Evolutionary conservation across 129 eudicot species (phyloP), one percentile per base, ranked within the genome.

Genomic region (Flaveria robusta): DNA sequence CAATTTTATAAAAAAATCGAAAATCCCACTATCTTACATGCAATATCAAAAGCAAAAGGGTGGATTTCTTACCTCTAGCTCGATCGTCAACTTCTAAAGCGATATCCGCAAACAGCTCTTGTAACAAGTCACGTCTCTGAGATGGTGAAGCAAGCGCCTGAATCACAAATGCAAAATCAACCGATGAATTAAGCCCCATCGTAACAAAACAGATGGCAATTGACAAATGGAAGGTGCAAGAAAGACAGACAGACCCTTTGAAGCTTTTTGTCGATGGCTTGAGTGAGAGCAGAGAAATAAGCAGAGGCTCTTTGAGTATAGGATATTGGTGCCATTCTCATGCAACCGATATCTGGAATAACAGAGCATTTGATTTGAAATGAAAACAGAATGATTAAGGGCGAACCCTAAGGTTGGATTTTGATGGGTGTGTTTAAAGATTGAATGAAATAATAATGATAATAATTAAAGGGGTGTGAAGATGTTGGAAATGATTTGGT

Each of bases 81-180:
- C 98, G 92, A 81, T 88, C 96, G 77, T 93, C 98, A 39, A 93
- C 97, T 70, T 93, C 90, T 71, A 93, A 76, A 65, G 98, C 98
- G 29, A 88, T 64, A 34, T 93, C 97, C 4, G 96, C 91, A 54
- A 93, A 93, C 19, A 93, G 82, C 76, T 88, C 86, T 75, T 93
- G 97, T 83, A 90, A 69, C 76, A 90, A 78, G 45, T 90, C 88
- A 3, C 89, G 95, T 81, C 96, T 84, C 79, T 86, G 98, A 23
- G 92, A 63, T 43, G 93, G 89, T 15, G 92, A 88, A 59, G 82
- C 96, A 72, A 90, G 65, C 29, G 97, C 98, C 98, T 93, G 82
- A 20, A 59, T 1, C 19, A 72, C 24, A 52, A 52, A 34, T 34
- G 39, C 39, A 34, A 34, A 34, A 34, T 34, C 39, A 34, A 34